These are phyloP conservation scores for Cichorium intybus DNA, from an alignment of 140 eudicot genomes.

Conservation along the genomic window DNA sequence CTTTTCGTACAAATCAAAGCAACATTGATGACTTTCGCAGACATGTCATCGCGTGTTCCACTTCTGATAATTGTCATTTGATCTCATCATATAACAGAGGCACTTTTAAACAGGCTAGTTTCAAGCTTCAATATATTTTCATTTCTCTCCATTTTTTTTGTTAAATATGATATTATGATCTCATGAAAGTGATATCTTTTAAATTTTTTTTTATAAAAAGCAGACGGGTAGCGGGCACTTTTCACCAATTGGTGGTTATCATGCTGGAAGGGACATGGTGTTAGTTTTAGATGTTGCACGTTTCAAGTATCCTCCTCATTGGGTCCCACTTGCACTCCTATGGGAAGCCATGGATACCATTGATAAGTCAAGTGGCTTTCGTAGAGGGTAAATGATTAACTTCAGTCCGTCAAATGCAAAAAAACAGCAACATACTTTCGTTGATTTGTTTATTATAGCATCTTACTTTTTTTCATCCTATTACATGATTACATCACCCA, in stretches of 20 bases:
- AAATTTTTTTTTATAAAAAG: not conserved
- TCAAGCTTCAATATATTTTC: not conserved
- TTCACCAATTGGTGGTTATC: conserved; percentile 99
- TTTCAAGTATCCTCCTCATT: conserved; percentile 97
- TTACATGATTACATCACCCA: too few relatives aligned
- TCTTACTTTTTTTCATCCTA: too few relatives aligned
- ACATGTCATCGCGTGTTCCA: conserved; percentile 67
- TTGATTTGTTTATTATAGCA: not conserved
- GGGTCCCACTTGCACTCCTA: conserved; percentile 93
- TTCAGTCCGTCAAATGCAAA: not conserved
- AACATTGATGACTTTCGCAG: conserved; percentile 74
- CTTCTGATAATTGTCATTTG: conserved; percentile 77
- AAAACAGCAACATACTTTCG: not conserved
- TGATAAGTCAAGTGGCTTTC: conserved; percentile 73
- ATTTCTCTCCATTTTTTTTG: not conserved
- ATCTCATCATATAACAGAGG: conserved; percentile 89
- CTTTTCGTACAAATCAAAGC: conserved; percentile 78
- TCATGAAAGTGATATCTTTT: not conserved
- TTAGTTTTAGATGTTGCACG: conserved; percentile 95
- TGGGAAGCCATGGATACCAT: conserved; percentile 99
- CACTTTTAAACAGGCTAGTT: conserved; percentile 69
- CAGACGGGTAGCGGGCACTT: conserved; percentile 99
- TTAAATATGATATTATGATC: too few relatives aligned
- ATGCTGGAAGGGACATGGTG: conserved; percentile 92
- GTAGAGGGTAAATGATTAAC: conserved; percentile 54